Evolutionary conservation across 768 basidiomycete species (phyloP), one percentile per base, ranked within the genome.

Genomic region (Harrya chromipes): DNA sequence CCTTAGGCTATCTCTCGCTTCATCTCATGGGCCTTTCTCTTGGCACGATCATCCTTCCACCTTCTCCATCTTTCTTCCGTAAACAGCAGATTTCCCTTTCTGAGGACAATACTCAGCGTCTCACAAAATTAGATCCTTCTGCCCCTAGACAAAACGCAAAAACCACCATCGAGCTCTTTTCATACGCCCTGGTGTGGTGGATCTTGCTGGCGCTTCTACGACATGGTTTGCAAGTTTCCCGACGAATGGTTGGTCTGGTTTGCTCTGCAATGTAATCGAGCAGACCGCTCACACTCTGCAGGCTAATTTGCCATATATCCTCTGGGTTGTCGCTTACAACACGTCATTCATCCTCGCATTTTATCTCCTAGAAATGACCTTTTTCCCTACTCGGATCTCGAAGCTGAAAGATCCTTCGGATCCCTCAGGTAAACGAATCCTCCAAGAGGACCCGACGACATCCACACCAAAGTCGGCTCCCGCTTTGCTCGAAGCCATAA

Each of bases 321-420:
- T 93, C 16, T 97, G 94, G 93, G 79, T 88, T 8, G 79, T 82
- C 1, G 93, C 90, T 10, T 95, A 82, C 81, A 98, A 97, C 64
- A 84, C 85, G 0, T 78, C 84, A 3, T 93, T 93, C 72, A 71
- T 97, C 14, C 75, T 93, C 6, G 82, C 80, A 12, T 95, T 97
- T 70, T 74, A 94, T 36, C 53, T 84, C 20, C 70, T 97, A 37
- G 90, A 97, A 57, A 75, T 87, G 47, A 58, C 69, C 36, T 87
- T 91, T 67, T 85, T 80, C 65, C 78, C 82, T 3, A 65, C 72
- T 12, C 74, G 70, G 20, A 59, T 69, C 2, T 59, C 65, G 46
- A 55, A 61, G 58, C 39, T 62, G 42, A 61, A 52, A 53, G 47
- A 56, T 59, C 54, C 53, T 21, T 44, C 43, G 41, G 55, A 66